A percentile compares a stretch with the other conserved stretches of the same genome.
phyloP scores from a whole-genome alignment of 139 green algal species.

The Chlamydomonas asymmetrica region DNA sequence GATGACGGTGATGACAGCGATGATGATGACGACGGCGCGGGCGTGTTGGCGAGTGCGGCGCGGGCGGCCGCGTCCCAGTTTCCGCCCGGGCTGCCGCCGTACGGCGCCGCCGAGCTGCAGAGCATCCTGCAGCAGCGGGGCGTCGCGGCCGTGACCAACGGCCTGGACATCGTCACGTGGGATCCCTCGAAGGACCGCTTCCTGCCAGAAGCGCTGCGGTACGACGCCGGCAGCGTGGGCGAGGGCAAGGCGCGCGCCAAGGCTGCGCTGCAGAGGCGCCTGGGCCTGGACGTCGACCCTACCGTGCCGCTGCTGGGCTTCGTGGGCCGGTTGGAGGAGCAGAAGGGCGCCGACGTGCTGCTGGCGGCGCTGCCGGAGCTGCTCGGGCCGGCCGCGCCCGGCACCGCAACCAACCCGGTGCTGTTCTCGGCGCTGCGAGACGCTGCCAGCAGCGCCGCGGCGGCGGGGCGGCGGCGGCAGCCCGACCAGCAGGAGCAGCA shows the following conservation, averaged over 20 bases:
- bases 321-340: slow-evolving; percentile 75
- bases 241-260: slow-evolving; percentile 73
- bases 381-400: slow-evolving; percentile 30
- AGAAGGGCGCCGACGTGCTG: slow-evolving; percentile 88
- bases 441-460: neutral
- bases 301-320: slow-evolving; percentile 69
- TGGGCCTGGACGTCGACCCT: slow-evolving; percentile 59
- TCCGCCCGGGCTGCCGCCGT: neutral
- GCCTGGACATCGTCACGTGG: slow-evolving; percentile 66
- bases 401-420: neutral
- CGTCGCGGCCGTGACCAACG: slow-evolving; percentile 75
- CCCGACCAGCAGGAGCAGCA: neutral
- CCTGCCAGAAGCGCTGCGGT: slow-evolving; percentile 57
- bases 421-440: neutral
- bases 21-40: neutral
- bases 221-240: slow-evolving; percentile 18
- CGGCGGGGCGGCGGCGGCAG: neutral
- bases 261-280: slow-evolving; percentile 53
- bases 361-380: slow-evolving; percentile 64
- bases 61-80: too few species aligned
- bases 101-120: neutral
- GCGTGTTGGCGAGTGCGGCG: neutral
- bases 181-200: slow-evolving; percentile 62
- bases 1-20: neutral
- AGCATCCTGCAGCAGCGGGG: neutral